These are phyloP conservation scores for Ceratobasidium sp. DNA, from an alignment of 1,284 basidiomycete species.

Conservation along the genomic window DNA sequence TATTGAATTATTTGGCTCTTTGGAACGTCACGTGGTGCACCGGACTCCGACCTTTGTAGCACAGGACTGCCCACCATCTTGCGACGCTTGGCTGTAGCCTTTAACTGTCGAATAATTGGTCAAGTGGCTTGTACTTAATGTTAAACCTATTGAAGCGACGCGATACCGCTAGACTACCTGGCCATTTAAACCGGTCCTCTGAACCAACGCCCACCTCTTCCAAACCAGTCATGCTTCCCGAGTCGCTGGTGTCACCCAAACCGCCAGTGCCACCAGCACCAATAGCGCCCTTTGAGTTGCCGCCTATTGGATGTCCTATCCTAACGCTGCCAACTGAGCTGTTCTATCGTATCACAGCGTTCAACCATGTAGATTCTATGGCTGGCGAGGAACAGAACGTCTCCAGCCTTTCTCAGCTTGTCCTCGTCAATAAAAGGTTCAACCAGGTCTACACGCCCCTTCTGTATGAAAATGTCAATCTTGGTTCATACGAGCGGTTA, in stretches of 20 bases:
- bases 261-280: neutral
- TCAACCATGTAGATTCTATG: neutral
- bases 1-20: no score
- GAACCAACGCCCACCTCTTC: neutral
- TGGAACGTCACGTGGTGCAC: no score
- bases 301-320: neutral
- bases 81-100: no score
- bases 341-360: neutral
- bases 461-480: constrained; percentile 10
- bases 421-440: constrained; percentile 6
- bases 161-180: neutral
- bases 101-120: no score
- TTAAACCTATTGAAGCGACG: neutral
- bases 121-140: no score
- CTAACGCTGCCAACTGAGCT: constrained; percentile 2
- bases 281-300: no score
- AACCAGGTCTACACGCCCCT: constrained; percentile 13
- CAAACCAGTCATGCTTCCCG: neutral
- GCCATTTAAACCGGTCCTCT: neutral
- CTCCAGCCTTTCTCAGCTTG: neutral
- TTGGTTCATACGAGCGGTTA: neutral
- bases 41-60: no score
- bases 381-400: neutral
- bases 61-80: no score
- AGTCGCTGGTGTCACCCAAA: neutral